Conservation (phyloP, 805 yeast genomes). For the Pichia rugopelliculosa region DNA sequence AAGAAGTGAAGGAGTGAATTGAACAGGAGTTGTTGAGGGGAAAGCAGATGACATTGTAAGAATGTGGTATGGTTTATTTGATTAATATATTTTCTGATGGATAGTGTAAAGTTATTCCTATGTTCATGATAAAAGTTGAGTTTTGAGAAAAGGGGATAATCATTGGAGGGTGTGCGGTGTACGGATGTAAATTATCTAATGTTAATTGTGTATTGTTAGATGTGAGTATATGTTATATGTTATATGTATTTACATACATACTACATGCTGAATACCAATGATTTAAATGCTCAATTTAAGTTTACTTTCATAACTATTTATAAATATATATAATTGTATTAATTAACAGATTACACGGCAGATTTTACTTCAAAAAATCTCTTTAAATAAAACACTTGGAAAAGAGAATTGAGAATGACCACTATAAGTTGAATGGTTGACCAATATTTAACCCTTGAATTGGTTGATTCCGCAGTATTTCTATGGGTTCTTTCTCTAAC, state of each 20-base stretch:
- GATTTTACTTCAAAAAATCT: constrained; percentile 94
- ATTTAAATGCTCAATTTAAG: too few species aligned
- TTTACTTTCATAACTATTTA: neutral
- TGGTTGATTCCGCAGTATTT: constrained; percentile 97
- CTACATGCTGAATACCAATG: too few species aligned
- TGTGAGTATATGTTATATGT: too few species aligned
- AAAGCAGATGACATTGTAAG: neutral
- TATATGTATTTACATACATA: too few species aligned
- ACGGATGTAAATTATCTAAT: too few species aligned
- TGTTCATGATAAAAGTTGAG: too few species aligned
- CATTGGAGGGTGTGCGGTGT: too few species aligned
- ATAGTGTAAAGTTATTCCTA: neutral
- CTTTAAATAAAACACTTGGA: constrained; percentile 90
- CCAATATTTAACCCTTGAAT: constrained; percentile 98
- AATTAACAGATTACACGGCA: constrained; percentile 46
- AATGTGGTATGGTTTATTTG: neutral
- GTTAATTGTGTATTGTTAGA: too few species aligned
- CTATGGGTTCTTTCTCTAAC: constrained; percentile 96
- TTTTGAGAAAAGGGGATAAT: too few species aligned
- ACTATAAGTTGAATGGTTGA: constrained; percentile 83
- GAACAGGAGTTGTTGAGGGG: constrained; percentile 11
- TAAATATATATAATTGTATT: neutral
- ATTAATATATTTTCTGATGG: neutral
- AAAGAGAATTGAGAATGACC: constrained; percentile 77
- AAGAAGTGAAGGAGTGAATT: constrained; percentile 66